A percentile compares a stretch with the other conserved stretches of the same genome.
phyloP scores from a whole-genome alignment of 768 basidiomycete species.

The Galerina sulciceps region DNA sequence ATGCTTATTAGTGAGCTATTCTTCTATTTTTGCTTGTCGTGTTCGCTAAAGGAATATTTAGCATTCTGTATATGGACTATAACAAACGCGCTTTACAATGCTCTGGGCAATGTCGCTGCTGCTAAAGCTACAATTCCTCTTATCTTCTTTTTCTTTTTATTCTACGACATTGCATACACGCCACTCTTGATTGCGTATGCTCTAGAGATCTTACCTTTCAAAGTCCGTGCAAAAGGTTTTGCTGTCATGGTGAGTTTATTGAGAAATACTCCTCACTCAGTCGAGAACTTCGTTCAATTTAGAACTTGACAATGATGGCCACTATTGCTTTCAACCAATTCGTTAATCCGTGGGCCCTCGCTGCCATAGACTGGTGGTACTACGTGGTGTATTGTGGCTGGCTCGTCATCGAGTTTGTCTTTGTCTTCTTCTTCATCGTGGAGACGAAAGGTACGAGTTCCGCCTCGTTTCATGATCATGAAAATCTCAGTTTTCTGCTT shows the following conservation, averaged over 20 bases:
- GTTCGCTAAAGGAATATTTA: constrained; percentile 20
- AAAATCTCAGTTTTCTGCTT: not conserved
- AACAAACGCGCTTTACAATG: constrained; percentile 46
- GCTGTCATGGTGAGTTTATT: constrained; percentile 64
- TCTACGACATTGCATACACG: constrained; percentile 74
- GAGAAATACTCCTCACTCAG: not conserved
- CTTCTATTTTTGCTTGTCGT: not conserved
- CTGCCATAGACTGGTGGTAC: constrained; percentile 57
- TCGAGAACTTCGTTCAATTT: not conserved
- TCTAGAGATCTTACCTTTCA: constrained; percentile 81
- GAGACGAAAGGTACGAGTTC: constrained; percentile 59
- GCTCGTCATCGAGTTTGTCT: constrained; percentile 62
- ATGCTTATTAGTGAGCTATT: constrained; percentile 50
- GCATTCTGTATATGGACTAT: constrained; percentile 63
- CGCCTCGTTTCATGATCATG: not conserved
- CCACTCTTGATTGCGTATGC: constrained; percentile 66
- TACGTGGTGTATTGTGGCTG: constrained; percentile 67
- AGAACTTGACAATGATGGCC: constrained; percentile 67
- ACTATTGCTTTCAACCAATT: constrained; percentile 80
- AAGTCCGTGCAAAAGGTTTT: constrained; percentile 79
- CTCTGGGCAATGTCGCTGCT: constrained; percentile 38
- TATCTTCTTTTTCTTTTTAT: constrained; percentile 61
- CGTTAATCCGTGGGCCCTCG: constrained; percentile 76
- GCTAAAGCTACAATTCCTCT: constrained; percentile 65
- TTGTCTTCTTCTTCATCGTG: constrained; percentile 56